phyloP scores from a whole-genome alignment of 2,329 filamentous ascomycete species.

The Cercospora brassicicola region DNA sequence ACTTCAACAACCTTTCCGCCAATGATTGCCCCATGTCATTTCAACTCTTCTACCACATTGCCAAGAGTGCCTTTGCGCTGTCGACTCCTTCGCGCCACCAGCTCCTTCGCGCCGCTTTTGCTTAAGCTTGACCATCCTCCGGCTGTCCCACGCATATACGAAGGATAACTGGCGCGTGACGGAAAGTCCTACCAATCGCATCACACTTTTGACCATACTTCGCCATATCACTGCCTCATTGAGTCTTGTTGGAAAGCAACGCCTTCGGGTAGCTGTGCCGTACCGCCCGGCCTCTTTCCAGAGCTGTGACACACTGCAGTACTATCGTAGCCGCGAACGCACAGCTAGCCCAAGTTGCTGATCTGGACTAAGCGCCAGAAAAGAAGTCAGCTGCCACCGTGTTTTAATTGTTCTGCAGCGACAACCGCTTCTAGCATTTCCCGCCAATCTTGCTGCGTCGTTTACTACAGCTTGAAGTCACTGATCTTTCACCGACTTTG shows the following conservation, averaged over 20 bases:
- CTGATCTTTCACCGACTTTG: too few species aligned
- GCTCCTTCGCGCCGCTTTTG: neutral
- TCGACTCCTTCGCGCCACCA: neutral
- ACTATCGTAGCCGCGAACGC: too few species aligned
- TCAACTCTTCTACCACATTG: too few species aligned
- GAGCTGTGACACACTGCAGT: neutral
- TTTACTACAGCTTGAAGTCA: too few species aligned
- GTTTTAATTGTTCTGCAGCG: too few species aligned
- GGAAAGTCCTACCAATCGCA: neutral
- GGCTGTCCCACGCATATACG: neutral
- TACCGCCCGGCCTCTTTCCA: neutral
- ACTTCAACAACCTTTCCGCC: too few species aligned
- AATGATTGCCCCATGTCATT: too few species aligned
- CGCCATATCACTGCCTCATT: neutral
- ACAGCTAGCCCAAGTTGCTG: too few species aligned
- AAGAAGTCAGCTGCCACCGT: too few species aligned
- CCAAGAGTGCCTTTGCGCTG: neutral
- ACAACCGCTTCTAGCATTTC: too few species aligned
- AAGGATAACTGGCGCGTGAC: neutral
- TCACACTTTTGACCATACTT: neutral
- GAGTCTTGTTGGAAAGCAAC: neutral
- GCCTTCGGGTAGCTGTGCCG: neutral
- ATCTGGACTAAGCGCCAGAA: too few species aligned
- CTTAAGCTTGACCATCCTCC: neutral
- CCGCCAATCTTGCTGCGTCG: too few species aligned